Evolutionary conservation across 441 rosid genomes (phyloP).

Genomic region (Gossypium trilobum): DNA sequence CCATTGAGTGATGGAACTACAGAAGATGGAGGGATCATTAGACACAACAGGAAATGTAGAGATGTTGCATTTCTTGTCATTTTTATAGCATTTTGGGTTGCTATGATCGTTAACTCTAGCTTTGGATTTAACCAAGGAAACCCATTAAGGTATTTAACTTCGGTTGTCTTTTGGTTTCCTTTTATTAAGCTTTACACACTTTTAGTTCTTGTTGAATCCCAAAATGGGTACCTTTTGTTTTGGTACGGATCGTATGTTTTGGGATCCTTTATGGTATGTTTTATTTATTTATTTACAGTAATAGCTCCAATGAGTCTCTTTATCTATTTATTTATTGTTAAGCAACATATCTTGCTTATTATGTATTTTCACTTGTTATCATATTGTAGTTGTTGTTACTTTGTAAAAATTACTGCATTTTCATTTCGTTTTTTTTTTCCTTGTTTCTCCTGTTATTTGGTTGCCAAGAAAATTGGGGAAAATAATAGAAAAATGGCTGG

Average conservation of each 20-base stretch:
- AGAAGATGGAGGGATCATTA: conserved; percentile 66
- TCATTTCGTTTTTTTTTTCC: neutral
- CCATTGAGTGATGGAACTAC: conserved; percentile 81
- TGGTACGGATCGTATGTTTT: neutral
- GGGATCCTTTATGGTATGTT: conserved; percentile 6
- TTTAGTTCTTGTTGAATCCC: conserved; percentile 15
- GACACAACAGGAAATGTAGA: conserved; percentile 84
- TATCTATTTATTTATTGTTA: neutral
- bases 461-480: conserved; percentile 1
- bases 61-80: conserved; percentile 72
- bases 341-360: neutral
- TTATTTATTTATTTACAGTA: conserved; percentile 14
- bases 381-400: neutral
- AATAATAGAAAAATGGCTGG: neutral
- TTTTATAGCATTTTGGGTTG: conserved; percentile 85
- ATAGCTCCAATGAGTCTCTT: conserved; percentile 9
- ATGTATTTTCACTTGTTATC: neutral
- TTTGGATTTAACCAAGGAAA: conserved; percentile 92
- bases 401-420: neutral
- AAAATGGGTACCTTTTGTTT: conserved; percentile 26
- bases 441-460: neutral
- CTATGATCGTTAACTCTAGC: conserved; percentile 96
- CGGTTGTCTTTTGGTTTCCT: neutral
- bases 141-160: conserved; percentile 52
- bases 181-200: neutral